Evolutionary conservation across 2,329 filamentous ascomycete species (phyloP).

Genomic region (Atkinsonella texensis): DNA sequence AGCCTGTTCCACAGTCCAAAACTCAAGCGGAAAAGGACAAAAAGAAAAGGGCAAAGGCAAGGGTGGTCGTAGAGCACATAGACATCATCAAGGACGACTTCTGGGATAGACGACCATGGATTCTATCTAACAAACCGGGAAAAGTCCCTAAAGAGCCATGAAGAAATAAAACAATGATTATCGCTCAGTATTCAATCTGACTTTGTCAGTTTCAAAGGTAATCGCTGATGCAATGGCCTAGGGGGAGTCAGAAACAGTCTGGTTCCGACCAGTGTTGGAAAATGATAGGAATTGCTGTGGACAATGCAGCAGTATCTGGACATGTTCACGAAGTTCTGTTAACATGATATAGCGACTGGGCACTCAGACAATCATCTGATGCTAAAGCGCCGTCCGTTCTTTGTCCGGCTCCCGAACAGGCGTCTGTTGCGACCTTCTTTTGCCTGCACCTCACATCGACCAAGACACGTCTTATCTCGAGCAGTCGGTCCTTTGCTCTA

Average conservation of each 20-base stretch:
- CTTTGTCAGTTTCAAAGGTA: neutral
- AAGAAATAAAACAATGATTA: constrained; percentile 6
- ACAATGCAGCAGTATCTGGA: neutral
- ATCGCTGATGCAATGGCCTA: no score
- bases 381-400: neutral
- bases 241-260: no score
- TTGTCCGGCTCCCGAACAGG: neutral
- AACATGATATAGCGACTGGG: neutral
- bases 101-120: constrained; percentile 79
- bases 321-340: neutral
- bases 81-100: constrained; percentile 96
- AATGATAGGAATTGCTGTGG: neutral
- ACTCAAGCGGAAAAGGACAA: constrained; percentile 74
- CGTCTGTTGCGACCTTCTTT: neutral
- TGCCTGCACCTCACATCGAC: neutral
- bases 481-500: neutral
- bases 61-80: constrained; percentile 69
- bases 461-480: no score
- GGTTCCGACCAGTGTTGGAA: no score
- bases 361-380: neutral
- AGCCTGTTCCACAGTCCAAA: constrained; percentile 51
- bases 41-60: constrained; percentile 70
- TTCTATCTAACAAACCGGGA: constrained; percentile 62
- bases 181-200: neutral
- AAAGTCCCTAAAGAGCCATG: constrained; percentile 51